phyloP scores from a whole-genome alignment of 805 yeast species.

The Saturnispora besseyi region DNA sequence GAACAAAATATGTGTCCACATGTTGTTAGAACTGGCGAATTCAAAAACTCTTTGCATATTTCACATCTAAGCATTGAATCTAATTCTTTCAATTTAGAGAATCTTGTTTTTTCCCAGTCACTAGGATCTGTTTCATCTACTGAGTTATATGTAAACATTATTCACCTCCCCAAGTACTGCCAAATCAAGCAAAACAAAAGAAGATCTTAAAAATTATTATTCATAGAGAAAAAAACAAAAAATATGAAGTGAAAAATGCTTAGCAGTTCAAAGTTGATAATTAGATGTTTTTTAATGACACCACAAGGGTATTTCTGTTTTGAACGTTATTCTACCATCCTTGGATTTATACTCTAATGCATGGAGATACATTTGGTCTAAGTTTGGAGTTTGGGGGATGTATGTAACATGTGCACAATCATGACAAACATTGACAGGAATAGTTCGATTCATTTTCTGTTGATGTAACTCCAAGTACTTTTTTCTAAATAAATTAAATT shows the following conservation, averaged over 20 bases:
- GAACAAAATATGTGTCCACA: constrained; percentile 92
- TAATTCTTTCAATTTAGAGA: constrained; percentile 50
- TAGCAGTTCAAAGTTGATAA: not conserved
- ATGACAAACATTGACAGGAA: constrained; percentile 18
- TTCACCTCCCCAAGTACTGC: not conserved
- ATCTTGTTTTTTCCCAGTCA: constrained; percentile 51
- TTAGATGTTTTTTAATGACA: not conserved
- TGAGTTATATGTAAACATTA: constrained; percentile 14
- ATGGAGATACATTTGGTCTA: constrained; percentile 35
- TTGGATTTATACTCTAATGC: constrained; percentile 29
- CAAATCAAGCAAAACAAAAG: not conserved
- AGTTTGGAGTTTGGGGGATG: constrained; percentile 16
- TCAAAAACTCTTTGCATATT: constrained; percentile 75
- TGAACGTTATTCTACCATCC: constrained; percentile 26
- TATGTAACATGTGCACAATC: constrained; percentile 29
- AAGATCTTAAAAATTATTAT: not conserved
- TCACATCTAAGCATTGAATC: constrained; percentile 75
- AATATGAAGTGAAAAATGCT: constrained; percentile 1
- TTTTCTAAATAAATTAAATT: constrained; percentile 4
- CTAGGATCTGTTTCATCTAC: constrained; percentile 51
- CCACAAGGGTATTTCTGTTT: constrained; percentile 39
- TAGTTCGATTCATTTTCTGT: constrained; percentile 8
- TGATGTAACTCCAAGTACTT: constrained; percentile 13
- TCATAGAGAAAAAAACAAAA: not conserved
- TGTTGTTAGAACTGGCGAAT: constrained; percentile 72